phyloP scores from a whole-genome alignment of 2,329 filamentous ascomycete genomes.

The Torrubiella hemipterigena region DNA sequence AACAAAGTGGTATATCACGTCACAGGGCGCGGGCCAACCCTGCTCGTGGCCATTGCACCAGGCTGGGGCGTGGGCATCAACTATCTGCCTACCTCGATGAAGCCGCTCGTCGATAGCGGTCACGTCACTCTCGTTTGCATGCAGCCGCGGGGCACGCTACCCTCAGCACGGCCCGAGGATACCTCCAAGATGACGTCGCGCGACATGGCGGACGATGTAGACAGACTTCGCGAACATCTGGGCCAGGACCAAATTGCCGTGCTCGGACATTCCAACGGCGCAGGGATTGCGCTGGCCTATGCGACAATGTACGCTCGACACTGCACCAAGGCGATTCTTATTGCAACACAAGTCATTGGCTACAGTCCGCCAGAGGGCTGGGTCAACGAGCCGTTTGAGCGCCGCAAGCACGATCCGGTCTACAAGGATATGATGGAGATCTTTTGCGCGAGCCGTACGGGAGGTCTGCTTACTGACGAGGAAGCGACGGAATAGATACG shows the following conservation, averaged over 20 bases:
- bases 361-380: neutral
- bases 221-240: slow-evolving; percentile 1
- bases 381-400: neutral
- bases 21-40: slow-evolving; percentile 1
- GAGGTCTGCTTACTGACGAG: neutral
- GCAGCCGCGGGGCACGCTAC: slow-evolving; percentile 2
- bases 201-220: slow-evolving; percentile 4
- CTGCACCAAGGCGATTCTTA: slow-evolving; percentile 2
- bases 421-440: neutral
- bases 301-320: neutral
- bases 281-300: slow-evolving; percentile 1
- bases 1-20: slow-evolving; percentile 4
- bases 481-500: neutral
- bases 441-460: neutral
- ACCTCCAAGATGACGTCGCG: slow-evolving; percentile 1
- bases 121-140: slow-evolving; percentile 1
- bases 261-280: slow-evolving; percentile 5
- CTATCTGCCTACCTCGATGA: slow-evolving; percentile 2
- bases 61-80: slow-evolving; percentile 5
- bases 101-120: slow-evolving; percentile 1
- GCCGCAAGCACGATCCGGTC: neutral
- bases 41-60: slow-evolving; percentile 1
- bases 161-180: slow-evolving; percentile 1
- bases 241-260: neutral
- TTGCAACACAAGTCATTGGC: slow-evolving; percentile 1